These are phyloP conservation scores for Cenchrus americanus DNA, from an alignment of 176 grass and related monocot genomes.

Conservation along the genomic window DNA sequence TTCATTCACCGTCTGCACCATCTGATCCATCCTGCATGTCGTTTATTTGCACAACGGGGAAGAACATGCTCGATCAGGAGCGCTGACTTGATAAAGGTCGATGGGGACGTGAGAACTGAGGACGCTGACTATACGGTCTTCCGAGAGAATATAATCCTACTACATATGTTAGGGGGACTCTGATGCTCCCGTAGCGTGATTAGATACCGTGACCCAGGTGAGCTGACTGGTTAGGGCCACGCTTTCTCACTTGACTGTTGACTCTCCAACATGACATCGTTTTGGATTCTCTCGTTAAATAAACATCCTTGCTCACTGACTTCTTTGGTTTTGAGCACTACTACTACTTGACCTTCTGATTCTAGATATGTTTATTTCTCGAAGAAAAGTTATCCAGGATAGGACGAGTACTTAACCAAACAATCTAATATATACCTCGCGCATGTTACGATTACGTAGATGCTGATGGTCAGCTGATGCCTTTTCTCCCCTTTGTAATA, in stretches of 20 bases:
- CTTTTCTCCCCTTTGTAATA: neutral
- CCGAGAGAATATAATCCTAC: neutral
- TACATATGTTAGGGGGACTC: neutral
- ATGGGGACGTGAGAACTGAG: slow-evolving; percentile 29
- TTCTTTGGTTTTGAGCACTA: neutral
- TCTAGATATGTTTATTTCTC: neutral
- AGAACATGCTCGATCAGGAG: neutral
- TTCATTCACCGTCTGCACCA: too few relatives aligned
- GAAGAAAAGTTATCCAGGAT: neutral
- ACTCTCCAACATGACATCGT: neutral
- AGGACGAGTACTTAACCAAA: neutral
- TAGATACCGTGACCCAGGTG: neutral
- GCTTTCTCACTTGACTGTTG: slow-evolving; percentile 27
- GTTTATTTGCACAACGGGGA: neutral
- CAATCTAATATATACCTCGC: neutral
- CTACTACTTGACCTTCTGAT: neutral
- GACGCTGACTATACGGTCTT: slow-evolving; percentile 6
- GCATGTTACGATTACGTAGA: neutral
- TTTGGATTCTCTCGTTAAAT: neutral
- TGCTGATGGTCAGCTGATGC: neutral
- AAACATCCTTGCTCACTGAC: neutral
- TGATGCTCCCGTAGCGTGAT: neutral
- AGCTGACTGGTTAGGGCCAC: neutral
- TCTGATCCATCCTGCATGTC: too few relatives aligned
- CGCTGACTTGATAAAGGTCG: neutral